phyloP scores from a whole-genome alignment of 1,284 basidiomycete species.

The Bondarzewia mesenterica region DNA sequence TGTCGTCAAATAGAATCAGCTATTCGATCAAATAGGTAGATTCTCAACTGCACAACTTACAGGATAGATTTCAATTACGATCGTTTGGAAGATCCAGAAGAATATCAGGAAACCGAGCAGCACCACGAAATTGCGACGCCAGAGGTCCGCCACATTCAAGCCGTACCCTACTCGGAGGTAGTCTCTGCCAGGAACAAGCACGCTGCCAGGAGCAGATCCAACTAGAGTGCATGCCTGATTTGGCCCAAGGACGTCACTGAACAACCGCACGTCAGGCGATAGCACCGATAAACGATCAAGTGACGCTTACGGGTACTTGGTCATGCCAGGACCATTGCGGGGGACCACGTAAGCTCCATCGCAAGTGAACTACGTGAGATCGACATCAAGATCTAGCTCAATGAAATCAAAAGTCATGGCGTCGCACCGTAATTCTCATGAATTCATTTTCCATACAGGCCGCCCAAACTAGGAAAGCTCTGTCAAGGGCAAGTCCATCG shows the following conservation, averaged over 20 bases:
- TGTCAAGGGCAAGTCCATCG: neutral
- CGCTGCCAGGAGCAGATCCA: conserved; percentile 43
- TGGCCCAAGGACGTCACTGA: conserved; percentile 38
- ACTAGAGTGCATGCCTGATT: conserved; percentile 66
- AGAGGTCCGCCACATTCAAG: conserved; percentile 44
- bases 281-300: conserved; percentile 15
- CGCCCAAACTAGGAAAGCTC: conserved; percentile 46
- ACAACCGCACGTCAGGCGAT: neutral
- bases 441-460: conserved; percentile 83
- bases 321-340: conserved; percentile 52
- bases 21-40: neutral
- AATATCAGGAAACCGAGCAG: conserved; percentile 55
- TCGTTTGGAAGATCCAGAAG: conserved; percentile 57
- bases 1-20: conserved; percentile 15
- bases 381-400: neutral
- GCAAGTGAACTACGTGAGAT: conserved; percentile 44
- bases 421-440: conserved; percentile 50
- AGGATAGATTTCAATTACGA: conserved; percentile 56
- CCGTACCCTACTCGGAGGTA: conserved; percentile 55
- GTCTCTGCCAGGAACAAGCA: conserved; percentile 38
- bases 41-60: conserved; percentile 27
- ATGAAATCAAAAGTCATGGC: neutral
- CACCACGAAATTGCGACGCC: conserved; percentile 53
- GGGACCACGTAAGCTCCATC: conserved; percentile 67
- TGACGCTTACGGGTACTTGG: conserved; percentile 55